Base-by-base conservation (phyloP, 1,284 basidiomycete species). In the Ganoderma multipileum region DNA sequence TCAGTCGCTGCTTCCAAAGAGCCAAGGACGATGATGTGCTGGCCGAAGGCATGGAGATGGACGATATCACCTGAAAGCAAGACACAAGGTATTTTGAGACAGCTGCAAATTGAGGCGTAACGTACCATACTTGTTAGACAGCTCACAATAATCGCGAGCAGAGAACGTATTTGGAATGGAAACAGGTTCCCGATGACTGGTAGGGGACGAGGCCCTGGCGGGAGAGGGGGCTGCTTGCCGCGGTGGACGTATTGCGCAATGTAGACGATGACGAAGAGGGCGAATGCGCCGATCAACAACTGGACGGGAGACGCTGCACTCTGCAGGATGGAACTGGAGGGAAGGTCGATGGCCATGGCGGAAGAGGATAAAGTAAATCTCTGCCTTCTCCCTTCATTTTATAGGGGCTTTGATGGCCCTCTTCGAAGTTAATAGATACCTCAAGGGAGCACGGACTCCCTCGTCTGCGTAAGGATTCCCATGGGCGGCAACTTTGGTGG, bases 1-100 rank as follows among this genome's bases (percentile, higher is more conserved):
- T 82, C 83, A 12, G 70, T 73, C 6, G 79, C 81, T 14, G 44
- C 65, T 28, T 71, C 66, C 20, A 65, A 52, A 0, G 73, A 69
- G 16, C 67, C 69, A 16, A 74, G 39, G 39, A 74, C 42, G 18
- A 74, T 20, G 1, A 73, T 63, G 23, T 65, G 58, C 26, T 66
- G 63, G 3, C 66, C 67, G 16, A 69, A 36, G 4, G 58, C 63
- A 28, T 68, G 59, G 14, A 72, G 64, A 30, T 65, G 66, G 5
- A 68, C 42, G 7, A 67, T 30, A n/a, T 67, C 61, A 30, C 65
- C 65, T 67, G 42, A 14, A 18, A 20, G 5, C 20, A 20, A 18
- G 42, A 44, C 16, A 0, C 16, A 20, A 44, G 16, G 3, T 20
- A 20, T 44, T 20, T 41, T 16, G 3, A n/a, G 18, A 44, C 2